Evolutionary conservation across 192 early-diverging fungal genomes (phyloP), one percentile per base, ranked within the genome.

Genomic region (Obelidium mucronatum): DNA sequence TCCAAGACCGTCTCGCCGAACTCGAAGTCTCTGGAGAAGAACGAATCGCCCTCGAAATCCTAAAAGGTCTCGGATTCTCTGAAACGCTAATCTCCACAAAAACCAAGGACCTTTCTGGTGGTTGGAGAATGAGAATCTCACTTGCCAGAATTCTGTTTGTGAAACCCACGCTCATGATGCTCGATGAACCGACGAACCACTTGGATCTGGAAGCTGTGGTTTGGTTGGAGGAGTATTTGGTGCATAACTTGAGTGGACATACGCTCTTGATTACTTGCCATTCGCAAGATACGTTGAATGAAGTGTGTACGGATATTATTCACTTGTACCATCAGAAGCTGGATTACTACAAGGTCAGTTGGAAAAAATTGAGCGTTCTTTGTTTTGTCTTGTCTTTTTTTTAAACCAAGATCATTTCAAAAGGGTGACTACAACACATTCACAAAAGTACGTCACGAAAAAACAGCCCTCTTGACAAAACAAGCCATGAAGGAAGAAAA

Each of bases 91-190:
- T 98, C 95, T 82, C 88, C 75, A 92, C 94, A 81, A 88, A 87
- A 74, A 99, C 98, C 61, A 96, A 94, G 87, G 94, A 96, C 77
- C 91, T 99, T 81, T 98, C 96, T 80, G 98, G 98, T 90, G 98
- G 98, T 79, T 99, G 98, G 98, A 91, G 98, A 73, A 99, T 99
- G 98, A 87, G 98, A 76, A 97, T 99, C 53, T 93, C 97, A 6
- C 91, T 99, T 33, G 97, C 98, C 40, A 88, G 93, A 75, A 95
- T 96, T 66, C 88, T 99, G 80, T 99, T 99, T 87, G 94, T 95
- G 79, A 94, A 92, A 56, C 98, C 98, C 31, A 88, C 86, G 0
- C 69, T 90, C 39, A 75, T 90, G 75, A 61, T 90, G 39, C 79
- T 90, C 51, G 89, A 90, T 78, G 79, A 90, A 24, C 55, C 55